Conservation (phyloP, 2,329 filamentous ascomycete species). For the Aspergillus novoparasiticus region DNA sequence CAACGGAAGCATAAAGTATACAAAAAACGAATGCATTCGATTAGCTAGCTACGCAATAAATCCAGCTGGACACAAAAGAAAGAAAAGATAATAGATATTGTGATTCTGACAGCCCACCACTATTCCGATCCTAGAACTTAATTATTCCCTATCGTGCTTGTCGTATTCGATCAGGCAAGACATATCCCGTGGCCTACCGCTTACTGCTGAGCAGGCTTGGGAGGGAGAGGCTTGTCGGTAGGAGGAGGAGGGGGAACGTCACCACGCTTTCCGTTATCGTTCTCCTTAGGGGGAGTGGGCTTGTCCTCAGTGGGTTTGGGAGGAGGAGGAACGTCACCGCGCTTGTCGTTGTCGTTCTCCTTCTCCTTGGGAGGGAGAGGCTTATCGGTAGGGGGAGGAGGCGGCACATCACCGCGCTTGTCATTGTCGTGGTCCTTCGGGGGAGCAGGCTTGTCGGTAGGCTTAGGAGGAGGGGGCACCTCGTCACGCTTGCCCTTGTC, state of each 20-base stretch:
- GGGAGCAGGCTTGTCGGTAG: neutral
- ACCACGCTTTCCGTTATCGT: neutral
- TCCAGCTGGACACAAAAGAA: neutral
- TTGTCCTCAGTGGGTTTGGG: neutral
- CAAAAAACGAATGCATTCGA: neutral
- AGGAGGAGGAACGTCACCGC: no score
- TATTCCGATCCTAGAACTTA: neutral
- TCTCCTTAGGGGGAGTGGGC: neutral
- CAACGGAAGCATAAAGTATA: neutral
- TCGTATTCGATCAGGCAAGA: no score
- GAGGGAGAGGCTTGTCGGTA: neutral
- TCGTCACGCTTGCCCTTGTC: neutral
- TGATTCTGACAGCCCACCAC: no score
- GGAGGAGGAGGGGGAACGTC: neutral
- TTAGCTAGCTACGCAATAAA: neutral
- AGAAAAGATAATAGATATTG: neutral
- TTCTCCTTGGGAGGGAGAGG: neutral
- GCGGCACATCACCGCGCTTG: neutral
- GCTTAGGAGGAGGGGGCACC: neutral
- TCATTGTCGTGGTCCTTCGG: neutral
- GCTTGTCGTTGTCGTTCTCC: neutral
- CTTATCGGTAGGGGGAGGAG: no score
- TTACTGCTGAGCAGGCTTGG: neutral
- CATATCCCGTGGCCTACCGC: neutral
- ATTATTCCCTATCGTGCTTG: neutral